phyloP scores from a whole-genome alignment of 2,329 filamentous ascomycete species.

The Ophiostoma angusticollis region DNA sequence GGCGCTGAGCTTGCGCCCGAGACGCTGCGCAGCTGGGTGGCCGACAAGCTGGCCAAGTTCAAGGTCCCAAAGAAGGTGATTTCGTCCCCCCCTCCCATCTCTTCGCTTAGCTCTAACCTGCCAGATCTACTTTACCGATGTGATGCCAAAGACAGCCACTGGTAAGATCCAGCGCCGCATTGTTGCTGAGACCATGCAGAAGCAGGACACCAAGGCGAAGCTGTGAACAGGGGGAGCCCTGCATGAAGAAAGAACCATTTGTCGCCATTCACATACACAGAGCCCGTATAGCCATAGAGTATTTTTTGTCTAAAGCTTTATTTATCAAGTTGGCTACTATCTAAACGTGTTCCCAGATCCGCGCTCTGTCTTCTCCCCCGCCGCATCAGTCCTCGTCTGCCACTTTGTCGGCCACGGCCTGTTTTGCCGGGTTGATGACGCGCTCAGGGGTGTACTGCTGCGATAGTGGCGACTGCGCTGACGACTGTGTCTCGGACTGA shows the following conservation, averaged over 20 bases:
- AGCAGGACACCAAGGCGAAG: constrained; percentile 48
- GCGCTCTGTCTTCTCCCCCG: too few relatives aligned
- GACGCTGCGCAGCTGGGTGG: constrained; percentile 56
- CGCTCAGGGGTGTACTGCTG: constrained; percentile 29
- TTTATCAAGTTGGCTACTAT: too few relatives aligned
- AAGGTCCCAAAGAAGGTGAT: constrained; percentile 66
- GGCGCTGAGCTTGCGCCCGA: constrained; percentile 42
- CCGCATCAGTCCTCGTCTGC: constrained; percentile 39
- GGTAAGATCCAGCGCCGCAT: constrained; percentile 79
- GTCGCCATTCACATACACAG: too few relatives aligned
- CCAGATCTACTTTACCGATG: constrained; percentile 65
- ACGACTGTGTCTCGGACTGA: constrained; percentile 7
- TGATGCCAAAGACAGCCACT: constrained; percentile 87
- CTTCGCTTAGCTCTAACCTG: background rate
- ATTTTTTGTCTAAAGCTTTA: too few relatives aligned
- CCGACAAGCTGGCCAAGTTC: constrained; percentile 62
- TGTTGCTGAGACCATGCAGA: constrained; percentile 75
- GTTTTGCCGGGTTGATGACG: constrained; percentile 36
- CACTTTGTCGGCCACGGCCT: constrained; percentile 39
- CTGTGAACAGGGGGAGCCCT: constrained; percentile 25
- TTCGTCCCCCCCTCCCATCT: background rate
- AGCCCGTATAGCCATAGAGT: too few relatives aligned
- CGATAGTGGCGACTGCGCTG: background rate
- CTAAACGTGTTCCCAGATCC: too few relatives aligned
- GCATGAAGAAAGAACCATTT: too few relatives aligned